A percentile compares a stretch with the other conserved stretches of the same genome.
phyloP scores from a whole-genome alignment of 441 rosid genomes.

The Jatropha multifida region DNA sequence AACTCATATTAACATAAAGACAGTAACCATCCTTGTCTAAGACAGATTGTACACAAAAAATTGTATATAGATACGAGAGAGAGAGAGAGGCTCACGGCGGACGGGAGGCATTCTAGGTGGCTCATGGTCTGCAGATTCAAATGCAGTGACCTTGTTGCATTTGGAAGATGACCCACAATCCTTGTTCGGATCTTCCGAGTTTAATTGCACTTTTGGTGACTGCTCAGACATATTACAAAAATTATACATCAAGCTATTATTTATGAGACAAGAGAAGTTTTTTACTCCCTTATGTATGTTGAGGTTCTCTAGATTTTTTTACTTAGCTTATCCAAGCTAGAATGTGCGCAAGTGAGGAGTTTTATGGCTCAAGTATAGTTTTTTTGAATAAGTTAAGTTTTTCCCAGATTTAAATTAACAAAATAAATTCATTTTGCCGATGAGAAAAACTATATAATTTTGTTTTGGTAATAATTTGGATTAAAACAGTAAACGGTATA shows the following conservation, averaged over 20 bases:
- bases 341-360: too few species aligned
- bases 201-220: constrained; percentile 54
- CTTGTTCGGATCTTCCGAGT: constrained; percentile 47
- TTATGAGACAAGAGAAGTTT: too few species aligned
- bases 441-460: too few species aligned
- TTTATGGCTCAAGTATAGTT: too few species aligned
- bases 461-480: too few species aligned
- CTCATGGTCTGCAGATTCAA: constrained; percentile 51
- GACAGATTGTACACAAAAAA: not conserved
- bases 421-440: too few species aligned
- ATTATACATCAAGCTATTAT: not conserved
- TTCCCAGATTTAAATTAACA: too few species aligned
- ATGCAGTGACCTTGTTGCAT: constrained; percentile 42
- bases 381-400: too few species aligned
- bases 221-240: constrained; percentile 25
- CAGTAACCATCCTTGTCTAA: not conserved
- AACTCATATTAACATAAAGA: not conserved
- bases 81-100: constrained; percentile 56
- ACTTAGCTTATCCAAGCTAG: too few species aligned
- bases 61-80: not conserved
- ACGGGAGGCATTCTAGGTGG: constrained; percentile 70
- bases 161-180: constrained; percentile 71
- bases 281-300: too few species aligned
- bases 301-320: too few species aligned
- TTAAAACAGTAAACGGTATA: too few species aligned